These are phyloP conservation scores for Aschersonia sp. DNA, from an alignment of 2,329 filamentous ascomycete species.

Conservation along the genomic window DNA sequence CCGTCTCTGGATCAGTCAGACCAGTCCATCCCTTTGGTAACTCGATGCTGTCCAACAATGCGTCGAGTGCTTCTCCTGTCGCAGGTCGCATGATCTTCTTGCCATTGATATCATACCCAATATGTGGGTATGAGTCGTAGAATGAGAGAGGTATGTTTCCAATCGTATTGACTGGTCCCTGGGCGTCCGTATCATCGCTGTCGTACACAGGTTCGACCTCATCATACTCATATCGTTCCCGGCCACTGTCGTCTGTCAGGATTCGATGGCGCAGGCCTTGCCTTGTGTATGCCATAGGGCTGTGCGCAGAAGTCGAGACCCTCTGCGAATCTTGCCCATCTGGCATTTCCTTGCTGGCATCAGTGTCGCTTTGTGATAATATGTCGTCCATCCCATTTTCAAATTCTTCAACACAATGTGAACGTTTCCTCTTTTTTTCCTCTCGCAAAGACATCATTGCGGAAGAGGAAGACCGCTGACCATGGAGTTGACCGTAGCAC, in stretches of 20 bases:
- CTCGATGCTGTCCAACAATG: slow-evolving; percentile 89
- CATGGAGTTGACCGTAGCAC: no score
- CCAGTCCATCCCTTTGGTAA: slow-evolving; percentile 96
- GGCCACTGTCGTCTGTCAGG: slow-evolving; percentile 77
- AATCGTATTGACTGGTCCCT: slow-evolving; percentile 75
- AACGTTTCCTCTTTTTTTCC: not conserved
- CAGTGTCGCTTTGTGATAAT: no score
- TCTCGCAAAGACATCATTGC: not conserved
- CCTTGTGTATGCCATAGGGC: no score
- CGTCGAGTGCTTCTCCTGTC: slow-evolving; percentile 84
- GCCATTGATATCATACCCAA: slow-evolving; percentile 97
- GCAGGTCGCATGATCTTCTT: slow-evolving; percentile 96
- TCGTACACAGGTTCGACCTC: slow-evolving; percentile 94
- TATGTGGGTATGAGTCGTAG: slow-evolving; percentile 96
- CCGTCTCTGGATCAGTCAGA: slow-evolving; percentile 83
- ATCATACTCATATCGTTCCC: slow-evolving; percentile 78
- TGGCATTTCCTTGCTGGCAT: no score
- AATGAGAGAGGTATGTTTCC: slow-evolving; percentile 88
- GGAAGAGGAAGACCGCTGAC: no score
- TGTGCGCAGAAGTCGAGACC: no score
- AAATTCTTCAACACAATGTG: no score
- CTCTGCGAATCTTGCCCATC: no score
- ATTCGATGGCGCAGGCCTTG: slow-evolving; percentile 22
- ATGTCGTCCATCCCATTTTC: no score
- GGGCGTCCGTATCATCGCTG: slow-evolving; percentile 82